These are phyloP conservation scores for Leishmania aethiopica DNA, from an alignment of 208 protist species.

Conservation along the genomic window DNA sequence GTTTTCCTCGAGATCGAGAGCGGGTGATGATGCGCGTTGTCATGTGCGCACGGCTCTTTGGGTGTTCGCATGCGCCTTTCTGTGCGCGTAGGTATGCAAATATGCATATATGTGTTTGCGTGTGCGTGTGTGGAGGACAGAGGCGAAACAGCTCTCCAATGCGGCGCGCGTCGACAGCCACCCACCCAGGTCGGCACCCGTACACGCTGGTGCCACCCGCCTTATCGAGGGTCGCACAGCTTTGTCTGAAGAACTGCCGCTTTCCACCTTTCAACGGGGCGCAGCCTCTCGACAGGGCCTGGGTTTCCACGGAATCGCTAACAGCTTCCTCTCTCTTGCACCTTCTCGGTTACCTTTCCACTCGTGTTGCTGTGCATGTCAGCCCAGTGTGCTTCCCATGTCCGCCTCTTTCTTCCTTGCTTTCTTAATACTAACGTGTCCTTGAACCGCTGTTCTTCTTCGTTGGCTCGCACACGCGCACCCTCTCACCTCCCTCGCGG, in stretches of 20 bases:
- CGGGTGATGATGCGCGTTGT: not conserved
- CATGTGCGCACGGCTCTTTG: not conserved
- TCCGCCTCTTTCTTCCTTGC: constrained; percentile 7
- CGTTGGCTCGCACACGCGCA: not conserved
- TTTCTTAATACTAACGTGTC: not conserved
- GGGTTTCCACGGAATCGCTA: not conserved
- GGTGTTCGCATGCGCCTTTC: not conserved
- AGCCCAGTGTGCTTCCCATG: not conserved
- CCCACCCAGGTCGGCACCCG: not conserved
- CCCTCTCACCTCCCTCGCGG: not conserved
- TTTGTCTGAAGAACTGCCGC: not conserved
- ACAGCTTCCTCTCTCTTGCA: not conserved
- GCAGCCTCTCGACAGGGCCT: not conserved
- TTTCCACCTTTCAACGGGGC: not conserved
- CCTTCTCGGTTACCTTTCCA: not conserved
- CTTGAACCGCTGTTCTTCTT: not conserved
- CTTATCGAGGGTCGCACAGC: not conserved
- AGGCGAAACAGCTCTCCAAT: not conserved
- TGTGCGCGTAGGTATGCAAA: not conserved
- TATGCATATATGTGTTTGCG: not conserved
- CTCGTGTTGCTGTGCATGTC: not conserved
- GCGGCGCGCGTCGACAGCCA: not conserved
- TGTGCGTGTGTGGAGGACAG: not conserved
- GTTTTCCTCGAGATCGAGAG: not conserved
- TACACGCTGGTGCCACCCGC: not conserved